These are phyloP conservation scores for Orbilia quercus DNA, from an alignment of 2,329 filamentous ascomycete species.

Conservation along the genomic window DNA sequence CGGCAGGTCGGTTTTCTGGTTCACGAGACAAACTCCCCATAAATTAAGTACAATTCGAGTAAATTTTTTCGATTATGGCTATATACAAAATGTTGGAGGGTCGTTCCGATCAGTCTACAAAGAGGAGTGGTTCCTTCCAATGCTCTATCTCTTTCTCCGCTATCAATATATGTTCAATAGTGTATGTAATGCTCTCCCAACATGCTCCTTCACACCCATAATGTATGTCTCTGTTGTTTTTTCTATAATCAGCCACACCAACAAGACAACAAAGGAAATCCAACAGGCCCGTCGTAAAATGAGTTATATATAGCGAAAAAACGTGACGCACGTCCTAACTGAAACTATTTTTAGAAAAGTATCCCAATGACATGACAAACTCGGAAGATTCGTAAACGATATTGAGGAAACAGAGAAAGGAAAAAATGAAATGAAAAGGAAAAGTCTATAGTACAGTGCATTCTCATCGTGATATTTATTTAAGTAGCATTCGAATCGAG, in stretches of 20 bases:
- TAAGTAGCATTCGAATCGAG: not conserved
- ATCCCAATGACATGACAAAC: too few species aligned
- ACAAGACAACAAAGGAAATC: not conserved
- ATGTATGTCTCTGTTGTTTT: too few species aligned
- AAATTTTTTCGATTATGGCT: not conserved
- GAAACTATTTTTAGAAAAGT: too few species aligned
- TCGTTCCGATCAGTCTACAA: not conserved
- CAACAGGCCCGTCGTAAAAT: not conserved
- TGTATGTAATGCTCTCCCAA: too few species aligned
- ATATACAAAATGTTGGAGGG: not conserved
- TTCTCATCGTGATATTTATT: not conserved
- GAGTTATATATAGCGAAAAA: not conserved
- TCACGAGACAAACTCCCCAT: too few species aligned
- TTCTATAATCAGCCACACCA: not conserved
- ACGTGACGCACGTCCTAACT: not conserved
- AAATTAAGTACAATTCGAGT: too few species aligned
- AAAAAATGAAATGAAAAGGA: not conserved
- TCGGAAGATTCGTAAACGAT: too few species aligned
- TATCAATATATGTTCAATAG: too few species aligned
- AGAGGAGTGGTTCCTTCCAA: not conserved
- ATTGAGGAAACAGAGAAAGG: not conserved
- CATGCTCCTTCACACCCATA: too few species aligned
- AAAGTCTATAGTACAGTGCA: constrained; percentile 21
- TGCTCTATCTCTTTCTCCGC: too few species aligned
- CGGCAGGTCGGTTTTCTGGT: too few species aligned